These are phyloP conservation scores for Nadsonia starkeyi-henricii DNA, from an alignment of 1,139 yeast species.

Conservation along the genomic window DNA sequence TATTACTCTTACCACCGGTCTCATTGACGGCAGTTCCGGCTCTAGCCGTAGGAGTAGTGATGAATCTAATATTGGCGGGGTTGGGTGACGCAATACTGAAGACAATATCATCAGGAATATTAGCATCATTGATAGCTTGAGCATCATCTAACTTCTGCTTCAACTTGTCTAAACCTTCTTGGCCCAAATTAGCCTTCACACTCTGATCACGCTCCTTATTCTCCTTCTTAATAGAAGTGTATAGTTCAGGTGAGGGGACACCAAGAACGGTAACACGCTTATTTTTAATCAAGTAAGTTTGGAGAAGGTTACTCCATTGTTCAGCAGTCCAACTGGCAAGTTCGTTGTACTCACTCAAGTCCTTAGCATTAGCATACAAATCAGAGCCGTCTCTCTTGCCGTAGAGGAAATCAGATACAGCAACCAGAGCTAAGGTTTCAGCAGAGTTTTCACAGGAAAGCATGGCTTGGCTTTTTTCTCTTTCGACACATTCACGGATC, in stretches of 20 bases:
- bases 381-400: slow-evolving; percentile 52
- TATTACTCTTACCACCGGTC: slow-evolving; percentile 11
- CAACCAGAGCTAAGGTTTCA: slow-evolving; percentile 45
- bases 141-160: slow-evolving; percentile 44
- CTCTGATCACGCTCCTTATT: slow-evolving; percentile 36
- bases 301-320: slow-evolving; percentile 52
- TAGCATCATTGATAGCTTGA: slow-evolving; percentile 48
- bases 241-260: slow-evolving; percentile 55
- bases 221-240: slow-evolving; percentile 37
- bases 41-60: slow-evolving; percentile 48
- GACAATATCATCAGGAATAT: slow-evolving; percentile 60
- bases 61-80: slow-evolving; percentile 60
- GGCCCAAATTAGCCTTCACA: slow-evolving; percentile 42
- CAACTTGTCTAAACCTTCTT: slow-evolving; percentile 43
- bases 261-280: slow-evolving; percentile 65
- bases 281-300: slow-evolving; percentile 43
- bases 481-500: slow-evolving; percentile 53
- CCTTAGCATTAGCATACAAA: slow-evolving; percentile 39
- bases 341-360: slow-evolving; percentile 45
- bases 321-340: slow-evolving; percentile 47
- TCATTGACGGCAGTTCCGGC: slow-evolving; percentile 28
- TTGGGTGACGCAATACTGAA: slow-evolving; percentile 38
- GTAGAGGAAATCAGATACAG: slow-evolving; percentile 68
- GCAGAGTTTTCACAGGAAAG: slow-evolving; percentile 56
- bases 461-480: slow-evolving; percentile 48